Percentiles rank a stretch among this genome's conserved stretches.
These are phyloP conservation scores for Phytophthora megakarya DNA, from an alignment of 352 stramenopile species.

Conservation along the genomic window DNA sequence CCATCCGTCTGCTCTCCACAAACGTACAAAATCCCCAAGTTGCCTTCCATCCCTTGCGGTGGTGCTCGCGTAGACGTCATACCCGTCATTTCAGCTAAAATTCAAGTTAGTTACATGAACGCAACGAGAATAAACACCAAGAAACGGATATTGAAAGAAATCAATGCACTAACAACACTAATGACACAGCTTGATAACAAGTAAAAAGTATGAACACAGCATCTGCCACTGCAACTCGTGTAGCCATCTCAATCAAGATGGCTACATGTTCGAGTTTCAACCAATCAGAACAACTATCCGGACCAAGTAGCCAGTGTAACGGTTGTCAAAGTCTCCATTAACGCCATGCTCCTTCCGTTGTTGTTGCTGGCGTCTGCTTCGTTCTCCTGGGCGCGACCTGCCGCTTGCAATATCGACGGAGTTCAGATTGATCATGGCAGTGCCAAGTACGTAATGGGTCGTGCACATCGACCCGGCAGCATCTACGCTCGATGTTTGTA, in stretches of 20 bases:
- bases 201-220: no score
- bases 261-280: slow-evolving; percentile 11
- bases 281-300: slow-evolving; percentile 21
- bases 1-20: slow-evolving; percentile 47
- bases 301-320: slow-evolving; percentile 27
- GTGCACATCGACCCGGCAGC: slow-evolving; percentile 48
- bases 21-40: slow-evolving; percentile 54
- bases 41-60: slow-evolving; percentile 36
- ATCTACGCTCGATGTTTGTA: slow-evolving; percentile 58
- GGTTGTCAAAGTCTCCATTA: slow-evolving; percentile 10
- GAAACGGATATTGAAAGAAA: neutral
- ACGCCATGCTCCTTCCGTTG: slow-evolving; percentile 18
- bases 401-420: slow-evolving; percentile 50
- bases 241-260: slow-evolving; percentile 22
- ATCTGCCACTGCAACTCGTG: slow-evolving; percentile 10
- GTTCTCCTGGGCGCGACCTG: slow-evolving; percentile 11
- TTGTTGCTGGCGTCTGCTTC: slow-evolving; percentile 20
- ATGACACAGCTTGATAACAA: no score
- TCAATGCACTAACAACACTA: neutral
- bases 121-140: slow-evolving; percentile 6
- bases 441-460: slow-evolving; percentile 57
- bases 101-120: neutral
- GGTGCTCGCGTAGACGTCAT: neutral
- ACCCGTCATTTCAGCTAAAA: neutral
- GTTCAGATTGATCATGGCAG: slow-evolving; percentile 48